phyloP scores from a whole-genome alignment of 345 rosid genomes.

The Salix viminalis region DNA sequence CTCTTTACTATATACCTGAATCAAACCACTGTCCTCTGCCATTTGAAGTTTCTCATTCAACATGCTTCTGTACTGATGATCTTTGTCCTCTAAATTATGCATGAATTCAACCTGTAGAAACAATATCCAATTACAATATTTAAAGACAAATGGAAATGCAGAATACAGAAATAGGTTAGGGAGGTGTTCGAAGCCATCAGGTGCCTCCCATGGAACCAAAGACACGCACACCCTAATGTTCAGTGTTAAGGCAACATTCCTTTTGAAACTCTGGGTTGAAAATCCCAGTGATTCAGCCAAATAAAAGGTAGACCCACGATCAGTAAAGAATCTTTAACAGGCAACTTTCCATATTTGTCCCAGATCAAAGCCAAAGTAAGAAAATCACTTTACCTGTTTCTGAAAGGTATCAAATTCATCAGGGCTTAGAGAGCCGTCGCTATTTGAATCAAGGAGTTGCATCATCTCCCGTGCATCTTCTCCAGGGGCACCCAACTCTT shows the following conservation, averaged over 20 bases:
- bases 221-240: not conserved
- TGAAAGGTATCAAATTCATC: constrained; percentile 82
- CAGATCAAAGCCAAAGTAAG: not conserved
- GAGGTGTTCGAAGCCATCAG: not conserved
- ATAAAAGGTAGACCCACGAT: no score
- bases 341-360: no score
- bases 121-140: not conserved
- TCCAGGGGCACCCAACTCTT: constrained; percentile 92
- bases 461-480: constrained; percentile 93
- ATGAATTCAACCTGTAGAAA: constrained; percentile 62
- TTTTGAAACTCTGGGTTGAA: no score
- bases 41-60: constrained; percentile 64
- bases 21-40: constrained; percentile 44
- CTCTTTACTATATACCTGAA: constrained; percentile 58
- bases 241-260: no score
- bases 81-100: constrained; percentile 64
- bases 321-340: no score
- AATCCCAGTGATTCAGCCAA: no score
- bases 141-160: not conserved
- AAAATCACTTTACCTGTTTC: constrained; percentile 51
- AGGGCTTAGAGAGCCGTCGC: constrained; percentile 89
- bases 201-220: not conserved
- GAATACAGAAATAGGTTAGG: not conserved
- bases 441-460: constrained; percentile 86
- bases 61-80: constrained; percentile 47